These are phyloP conservation scores for Candida maris DNA, from an alignment of 805 yeast species.

Conservation along the genomic window DNA sequence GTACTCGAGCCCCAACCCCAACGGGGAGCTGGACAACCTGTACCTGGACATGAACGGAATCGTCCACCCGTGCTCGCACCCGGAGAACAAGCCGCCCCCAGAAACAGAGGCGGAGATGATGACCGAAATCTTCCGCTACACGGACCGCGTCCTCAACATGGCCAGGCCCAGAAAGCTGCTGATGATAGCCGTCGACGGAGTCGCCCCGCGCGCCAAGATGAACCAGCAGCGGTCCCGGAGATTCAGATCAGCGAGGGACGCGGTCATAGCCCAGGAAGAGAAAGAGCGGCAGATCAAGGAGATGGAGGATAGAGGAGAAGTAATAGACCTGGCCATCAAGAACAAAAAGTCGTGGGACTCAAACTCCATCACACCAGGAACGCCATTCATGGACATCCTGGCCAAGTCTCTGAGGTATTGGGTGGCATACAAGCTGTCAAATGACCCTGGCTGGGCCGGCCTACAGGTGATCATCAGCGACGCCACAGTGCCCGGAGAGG, in stretches of 20 bases:
- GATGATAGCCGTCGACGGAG: slow-evolving; percentile 97
- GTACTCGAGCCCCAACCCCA: slow-evolving; percentile 78
- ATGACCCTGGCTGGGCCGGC: slow-evolving; percentile 91
- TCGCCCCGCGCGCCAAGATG: slow-evolving; percentile 98
- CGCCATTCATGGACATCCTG: slow-evolving; percentile 92
- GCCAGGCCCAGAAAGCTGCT: slow-evolving; percentile 92
- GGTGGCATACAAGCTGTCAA: slow-evolving; percentile 83
- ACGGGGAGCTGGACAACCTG: slow-evolving; percentile 91
- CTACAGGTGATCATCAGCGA: slow-evolving; percentile 89
- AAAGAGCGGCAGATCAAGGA: slow-evolving; percentile 57
- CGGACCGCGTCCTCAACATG: slow-evolving; percentile 87
- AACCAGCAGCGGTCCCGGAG: slow-evolving; percentile 94
- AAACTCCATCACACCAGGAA: slow-evolving; percentile 97
- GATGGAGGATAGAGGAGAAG: slow-evolving; percentile 62
- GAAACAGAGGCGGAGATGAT: slow-evolving; percentile 97
- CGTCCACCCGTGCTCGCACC: slow-evolving; percentile 98
- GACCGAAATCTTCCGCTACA: slow-evolving; percentile 85
- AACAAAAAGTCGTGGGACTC: slow-evolving; percentile 87
- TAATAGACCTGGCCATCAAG: slow-evolving; percentile 71
- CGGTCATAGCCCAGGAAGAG: slow-evolving; percentile 71
- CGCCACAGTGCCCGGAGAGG: slow-evolving; percentile 98
- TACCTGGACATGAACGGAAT: slow-evolving; percentile 98
- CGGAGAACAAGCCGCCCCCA: slow-evolving; percentile 94
- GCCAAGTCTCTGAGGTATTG: slow-evolving; percentile 84
- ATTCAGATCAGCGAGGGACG: slow-evolving; percentile 88